phyloP scores from a whole-genome alignment of 768 basidiomycete genomes.

The Agaricus subrufescens region DNA sequence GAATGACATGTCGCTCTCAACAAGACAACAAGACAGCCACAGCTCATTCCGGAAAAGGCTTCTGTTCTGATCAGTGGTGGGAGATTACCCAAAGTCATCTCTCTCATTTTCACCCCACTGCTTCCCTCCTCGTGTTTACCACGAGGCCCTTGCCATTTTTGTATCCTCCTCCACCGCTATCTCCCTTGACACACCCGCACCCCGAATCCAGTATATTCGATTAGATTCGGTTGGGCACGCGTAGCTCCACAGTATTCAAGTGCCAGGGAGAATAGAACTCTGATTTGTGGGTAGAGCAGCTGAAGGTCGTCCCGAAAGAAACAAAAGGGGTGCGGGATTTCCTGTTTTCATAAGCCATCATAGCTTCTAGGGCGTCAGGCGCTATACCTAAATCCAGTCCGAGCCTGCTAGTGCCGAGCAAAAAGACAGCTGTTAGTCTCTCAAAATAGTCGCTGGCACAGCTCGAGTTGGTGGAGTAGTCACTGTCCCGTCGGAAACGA shows the following conservation, averaged over 20 bases:
- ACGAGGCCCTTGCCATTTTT: conserved; percentile 10
- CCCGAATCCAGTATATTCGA: background rate
- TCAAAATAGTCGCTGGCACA: background rate
- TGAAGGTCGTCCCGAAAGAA: background rate
- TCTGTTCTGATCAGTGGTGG: conserved; percentile 8
- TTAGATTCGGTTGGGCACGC: background rate
- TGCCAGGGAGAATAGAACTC: background rate
- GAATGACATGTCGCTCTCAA: background rate
- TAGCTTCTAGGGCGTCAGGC: background rate
- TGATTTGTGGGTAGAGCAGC: background rate
- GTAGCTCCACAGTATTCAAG: background rate
- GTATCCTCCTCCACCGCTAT: background rate
- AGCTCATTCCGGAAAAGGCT: conserved; percentile 1
- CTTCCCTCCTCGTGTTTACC: conserved; percentile 10
- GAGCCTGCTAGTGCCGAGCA: background rate
- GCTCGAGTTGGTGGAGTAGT: background rate
- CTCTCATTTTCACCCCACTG: background rate
- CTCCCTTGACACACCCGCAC: background rate
- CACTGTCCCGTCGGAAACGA: background rate
- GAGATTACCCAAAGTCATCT: background rate
- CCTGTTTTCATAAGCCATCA: background rate
- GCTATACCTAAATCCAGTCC: background rate
- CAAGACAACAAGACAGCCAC: background rate
- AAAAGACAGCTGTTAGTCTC: background rate
- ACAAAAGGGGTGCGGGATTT: background rate